Percentiles rank a stretch among this genome's conserved stretches.
Evolutionary conservation across 306 rosid genomes (phyloP).

Genomic region (Mimosa bimucronata): DNA sequence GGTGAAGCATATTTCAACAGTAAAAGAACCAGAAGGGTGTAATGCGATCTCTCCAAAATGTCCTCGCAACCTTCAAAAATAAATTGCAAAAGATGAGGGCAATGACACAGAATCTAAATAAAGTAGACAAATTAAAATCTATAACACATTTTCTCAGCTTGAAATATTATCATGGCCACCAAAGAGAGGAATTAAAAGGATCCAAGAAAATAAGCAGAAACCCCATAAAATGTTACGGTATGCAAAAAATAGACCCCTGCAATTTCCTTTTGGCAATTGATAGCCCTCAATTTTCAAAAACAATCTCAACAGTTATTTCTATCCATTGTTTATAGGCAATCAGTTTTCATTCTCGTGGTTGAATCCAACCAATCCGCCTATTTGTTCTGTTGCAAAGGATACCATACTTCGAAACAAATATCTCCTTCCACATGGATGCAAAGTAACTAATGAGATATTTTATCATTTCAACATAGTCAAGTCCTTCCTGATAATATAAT

Average conservation of each 20-base stretch:
- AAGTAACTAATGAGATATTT: neutral
- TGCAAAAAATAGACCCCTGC: neutral
- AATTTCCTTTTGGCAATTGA: neutral
- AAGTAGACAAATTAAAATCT: slow-evolving; percentile 7
- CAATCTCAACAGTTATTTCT: neutral
- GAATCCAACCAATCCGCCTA: slow-evolving; percentile 6
- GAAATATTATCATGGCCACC: neutral
- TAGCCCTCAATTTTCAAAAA: neutral
- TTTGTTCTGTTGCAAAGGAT: neutral
- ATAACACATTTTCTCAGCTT: slow-evolving; percentile 20
- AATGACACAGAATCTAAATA: slow-evolving; percentile 15
- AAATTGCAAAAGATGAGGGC: slow-evolving; percentile 34
- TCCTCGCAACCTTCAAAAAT: slow-evolving; percentile 66
- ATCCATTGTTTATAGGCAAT: neutral
- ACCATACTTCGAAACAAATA: neutral
- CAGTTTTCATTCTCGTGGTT: neutral
- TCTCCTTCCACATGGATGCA: neutral
- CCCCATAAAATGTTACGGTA: neutral
- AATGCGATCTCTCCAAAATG: slow-evolving; percentile 85
- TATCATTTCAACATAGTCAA: slow-evolving; percentile 5
- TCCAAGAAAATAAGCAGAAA: neutral
- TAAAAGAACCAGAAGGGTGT: slow-evolving; percentile 69
- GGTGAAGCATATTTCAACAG: slow-evolving; percentile 78
- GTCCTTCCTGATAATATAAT: slow-evolving; percentile 32
- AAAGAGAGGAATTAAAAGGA: neutral